Conservation (phyloP, 495 filamentous ascomycete genomes). For the Aspergillus sclerotiicarbonarius region DNA sequence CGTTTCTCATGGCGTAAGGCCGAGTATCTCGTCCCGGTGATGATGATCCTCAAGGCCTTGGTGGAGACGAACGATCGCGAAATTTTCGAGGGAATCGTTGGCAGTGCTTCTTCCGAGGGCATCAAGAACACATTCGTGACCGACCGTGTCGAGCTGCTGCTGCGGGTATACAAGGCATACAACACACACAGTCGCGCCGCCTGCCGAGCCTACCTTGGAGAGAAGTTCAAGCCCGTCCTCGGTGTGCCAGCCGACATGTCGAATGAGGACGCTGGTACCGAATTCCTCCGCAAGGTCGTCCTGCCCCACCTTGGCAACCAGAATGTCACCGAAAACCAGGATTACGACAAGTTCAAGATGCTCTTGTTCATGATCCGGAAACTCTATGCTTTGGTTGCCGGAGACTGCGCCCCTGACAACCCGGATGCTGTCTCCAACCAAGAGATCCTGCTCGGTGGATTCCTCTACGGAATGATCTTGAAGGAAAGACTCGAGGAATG, state of each 20-base stretch:
- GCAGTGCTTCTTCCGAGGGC: slow-evolving; percentile 67
- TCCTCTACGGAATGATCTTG: slow-evolving; percentile 89
- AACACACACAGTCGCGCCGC: slow-evolving; percentile 72
- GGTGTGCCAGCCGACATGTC: slow-evolving; percentile 75
- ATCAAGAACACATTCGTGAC: slow-evolving; percentile 88
- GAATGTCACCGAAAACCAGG: slow-evolving; percentile 74
- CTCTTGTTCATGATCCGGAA: slow-evolving; percentile 95
- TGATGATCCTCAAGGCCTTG: slow-evolving; percentile 96
- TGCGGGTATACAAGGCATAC: slow-evolving; percentile 91
- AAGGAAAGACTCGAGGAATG: slow-evolving; percentile 94
- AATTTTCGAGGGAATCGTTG: slow-evolving; percentile 88
- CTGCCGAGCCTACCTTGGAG: slow-evolving; percentile 78
- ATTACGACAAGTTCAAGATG: slow-evolving; percentile 91
- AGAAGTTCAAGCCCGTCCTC: slow-evolving; percentile 84
- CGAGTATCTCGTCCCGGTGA: slow-evolving; percentile 87
- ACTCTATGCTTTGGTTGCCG: slow-evolving; percentile 85
- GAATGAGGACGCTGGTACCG: slow-evolving; percentile 81
- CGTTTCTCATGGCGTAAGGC: slow-evolving; percentile 98
- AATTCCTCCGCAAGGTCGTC: slow-evolving; percentile 86
- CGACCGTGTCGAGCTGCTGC: slow-evolving; percentile 85
- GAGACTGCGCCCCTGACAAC: slow-evolving; percentile 90
- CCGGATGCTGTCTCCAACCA: slow-evolving; percentile 94
- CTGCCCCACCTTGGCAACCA: slow-evolving; percentile 84
- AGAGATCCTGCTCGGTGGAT: slow-evolving; percentile 88
- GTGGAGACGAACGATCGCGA: slow-evolving; percentile 94